Conservation (phyloP, 768 basidiomycete genomes). For the Suillus bovinus region DNA sequence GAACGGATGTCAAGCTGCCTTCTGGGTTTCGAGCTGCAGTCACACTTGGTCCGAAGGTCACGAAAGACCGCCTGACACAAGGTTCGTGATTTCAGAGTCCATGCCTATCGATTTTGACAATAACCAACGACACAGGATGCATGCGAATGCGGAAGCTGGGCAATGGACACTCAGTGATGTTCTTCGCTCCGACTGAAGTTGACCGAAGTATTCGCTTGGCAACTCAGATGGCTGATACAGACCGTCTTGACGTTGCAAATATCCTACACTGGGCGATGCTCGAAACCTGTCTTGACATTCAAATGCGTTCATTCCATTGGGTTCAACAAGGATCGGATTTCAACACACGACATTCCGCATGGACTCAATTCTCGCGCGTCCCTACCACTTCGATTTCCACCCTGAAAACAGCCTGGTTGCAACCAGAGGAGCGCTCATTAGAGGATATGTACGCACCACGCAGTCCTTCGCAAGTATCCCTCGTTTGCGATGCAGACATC, state of each 20-base stretch:
- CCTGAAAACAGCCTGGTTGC: constrained; percentile 36
- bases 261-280: constrained; percentile 46
- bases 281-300: constrained; percentile 45
- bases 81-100: background rate
- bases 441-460: constrained; percentile 34
- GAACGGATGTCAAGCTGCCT: constrained; percentile 40
- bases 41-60: constrained; percentile 48
- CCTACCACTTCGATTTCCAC: background rate
- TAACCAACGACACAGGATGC: constrained; percentile 36
- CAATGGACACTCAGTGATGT: constrained; percentile 45
- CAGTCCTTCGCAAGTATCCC: background rate
- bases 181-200: constrained; percentile 46
- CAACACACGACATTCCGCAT: constrained; percentile 15
- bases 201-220: constrained; percentile 36
- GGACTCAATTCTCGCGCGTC: constrained; percentile 16
- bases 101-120: background rate
- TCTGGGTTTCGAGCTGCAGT: constrained; percentile 42
- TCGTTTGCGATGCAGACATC: constrained; percentile 9
- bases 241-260: constrained; percentile 25
- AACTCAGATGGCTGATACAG: constrained; percentile 11
- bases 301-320: constrained; percentile 43
- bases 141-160: constrained; percentile 56
- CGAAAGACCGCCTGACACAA: constrained; percentile 40
- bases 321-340: constrained; percentile 36
- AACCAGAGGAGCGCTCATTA: constrained; percentile 41